Percentiles rank a stretch among this genome's conserved stretches.
phyloP scores from a whole-genome alignment of 805 yeast genomes.

The Cyberlindnera veronae region DNA sequence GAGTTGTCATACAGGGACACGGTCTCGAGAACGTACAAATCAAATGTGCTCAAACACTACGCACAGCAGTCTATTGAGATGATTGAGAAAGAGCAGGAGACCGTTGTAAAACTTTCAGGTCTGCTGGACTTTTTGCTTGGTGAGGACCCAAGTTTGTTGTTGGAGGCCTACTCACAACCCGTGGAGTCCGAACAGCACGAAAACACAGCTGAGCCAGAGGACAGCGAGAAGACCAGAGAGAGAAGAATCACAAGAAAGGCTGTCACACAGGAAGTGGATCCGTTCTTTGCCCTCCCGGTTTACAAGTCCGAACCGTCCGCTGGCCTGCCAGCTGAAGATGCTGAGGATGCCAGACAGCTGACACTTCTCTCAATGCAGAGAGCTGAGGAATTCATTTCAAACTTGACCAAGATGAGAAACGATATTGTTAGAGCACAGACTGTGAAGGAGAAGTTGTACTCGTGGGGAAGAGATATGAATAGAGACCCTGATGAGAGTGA shows the following conservation, averaged over 20 bases:
- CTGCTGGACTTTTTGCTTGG: conserved; percentile 80
- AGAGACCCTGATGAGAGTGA: conserved; percentile 53
- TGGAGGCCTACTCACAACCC: conserved; percentile 61
- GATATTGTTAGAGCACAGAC: conserved; percentile 79
- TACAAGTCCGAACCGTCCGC: conserved; percentile 40
- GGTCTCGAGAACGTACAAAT: conserved; percentile 60
- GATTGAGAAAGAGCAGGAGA: conserved; percentile 78
- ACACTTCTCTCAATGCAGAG: conserved; percentile 79
- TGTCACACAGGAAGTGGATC: conserved; percentile 41
- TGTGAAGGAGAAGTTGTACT: conserved; percentile 60
- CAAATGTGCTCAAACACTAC: conserved; percentile 51
- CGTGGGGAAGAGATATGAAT: conserved; percentile 86
- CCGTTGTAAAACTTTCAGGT: conserved; percentile 65
- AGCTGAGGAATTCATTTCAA: conserved; percentile 80
- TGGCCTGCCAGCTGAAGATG: conserved; percentile 51
- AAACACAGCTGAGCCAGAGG: conserved; percentile 19
- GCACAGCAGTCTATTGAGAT: conserved; percentile 72
- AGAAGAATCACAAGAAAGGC: conserved; percentile 30
- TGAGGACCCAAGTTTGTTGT: conserved; percentile 70
- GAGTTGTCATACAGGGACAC: conserved; percentile 74
- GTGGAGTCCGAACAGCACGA: conserved; percentile 51
- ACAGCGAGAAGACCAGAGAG: conserved; percentile 18
- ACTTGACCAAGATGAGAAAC: conserved; percentile 66
- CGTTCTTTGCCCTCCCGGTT: conserved; percentile 65
- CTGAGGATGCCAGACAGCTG: conserved; percentile 68